Percentiles rank a stretch among this genome's conserved stretches.
These are phyloP conservation scores for Pichia thaimueangensis DNA, from an alignment of 805 yeast species.

Conservation along the genomic window DNA sequence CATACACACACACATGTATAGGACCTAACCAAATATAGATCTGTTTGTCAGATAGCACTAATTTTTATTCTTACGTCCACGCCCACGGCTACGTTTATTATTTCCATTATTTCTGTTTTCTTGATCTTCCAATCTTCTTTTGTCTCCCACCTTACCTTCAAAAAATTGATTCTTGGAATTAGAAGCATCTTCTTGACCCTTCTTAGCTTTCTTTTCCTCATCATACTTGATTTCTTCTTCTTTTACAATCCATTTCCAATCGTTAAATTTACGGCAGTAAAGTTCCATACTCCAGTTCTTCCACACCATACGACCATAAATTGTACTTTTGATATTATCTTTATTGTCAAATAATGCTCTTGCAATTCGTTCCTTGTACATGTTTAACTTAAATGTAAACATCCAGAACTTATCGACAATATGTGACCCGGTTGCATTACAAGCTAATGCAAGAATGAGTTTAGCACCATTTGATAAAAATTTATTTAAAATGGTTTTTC, in stretches of 20 bases:
- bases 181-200: too few species aligned
- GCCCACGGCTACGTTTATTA: background rate
- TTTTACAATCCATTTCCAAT: constrained; percentile 70
- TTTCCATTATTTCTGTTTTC: background rate
- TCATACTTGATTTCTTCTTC: constrained; percentile 38
- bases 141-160: background rate
- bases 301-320: constrained; percentile 90
- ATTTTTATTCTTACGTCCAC: constrained; percentile 2
- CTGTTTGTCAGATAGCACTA: background rate
- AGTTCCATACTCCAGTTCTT: constrained; percentile 89
- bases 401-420: constrained; percentile 79
- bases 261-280: constrained; percentile 63
- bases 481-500: constrained; percentile 60
- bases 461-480: constrained; percentile 63
- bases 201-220: constrained; percentile 4
- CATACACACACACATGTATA: too few species aligned
- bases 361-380: constrained; percentile 84
- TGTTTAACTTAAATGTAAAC: constrained; percentile 68
- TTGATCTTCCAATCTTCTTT: background rate
- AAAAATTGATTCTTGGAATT: too few species aligned
- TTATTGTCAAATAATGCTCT: constrained; percentile 52
- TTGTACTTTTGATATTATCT: constrained; percentile 71
- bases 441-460: constrained; percentile 51
- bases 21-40: background rate
- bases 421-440: constrained; percentile 89